These are phyloP conservation scores for Metrosideros polymorpha DNA, from an alignment of 441 rosid species.

Conservation along the genomic window DNA sequence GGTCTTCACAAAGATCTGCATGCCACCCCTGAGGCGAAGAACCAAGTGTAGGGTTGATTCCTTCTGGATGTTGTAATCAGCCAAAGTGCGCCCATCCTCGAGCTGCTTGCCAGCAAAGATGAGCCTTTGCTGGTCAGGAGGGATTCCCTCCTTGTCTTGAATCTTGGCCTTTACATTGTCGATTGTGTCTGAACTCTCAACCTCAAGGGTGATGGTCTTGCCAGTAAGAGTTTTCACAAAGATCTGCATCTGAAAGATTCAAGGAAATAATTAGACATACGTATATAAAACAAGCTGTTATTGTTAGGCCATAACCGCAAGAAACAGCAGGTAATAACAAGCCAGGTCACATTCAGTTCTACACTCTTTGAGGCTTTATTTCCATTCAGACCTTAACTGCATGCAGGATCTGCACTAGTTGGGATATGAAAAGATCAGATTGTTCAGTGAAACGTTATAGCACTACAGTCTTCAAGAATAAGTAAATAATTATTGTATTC, in stretches of 20 bases:
- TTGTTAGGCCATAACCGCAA: neutral
- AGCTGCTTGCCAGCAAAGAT: conserved; percentile 28
- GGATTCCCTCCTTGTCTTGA: conserved; percentile 30
- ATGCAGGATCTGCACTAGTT: neutral
- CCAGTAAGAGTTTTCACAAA: neutral
- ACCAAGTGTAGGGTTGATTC: conserved; percentile 21
- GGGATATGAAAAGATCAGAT: neutral
- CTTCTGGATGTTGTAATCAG: conserved; percentile 28
- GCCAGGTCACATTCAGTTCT: neutral
- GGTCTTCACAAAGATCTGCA: conserved; percentile 21
- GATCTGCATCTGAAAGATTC: neutral
- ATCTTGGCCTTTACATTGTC: conserved; percentile 28
- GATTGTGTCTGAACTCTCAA: conserved; percentile 24
- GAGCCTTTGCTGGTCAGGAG: conserved; percentile 28
- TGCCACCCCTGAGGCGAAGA: conserved; percentile 11
- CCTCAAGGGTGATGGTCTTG: conserved; percentile 24
- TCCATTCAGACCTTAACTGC: neutral
- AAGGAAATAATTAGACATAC: neutral
- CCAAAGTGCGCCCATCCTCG: conserved; percentile 24
- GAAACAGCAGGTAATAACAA: neutral
- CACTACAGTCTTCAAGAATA: fast-evolving
- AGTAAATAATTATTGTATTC: neutral
- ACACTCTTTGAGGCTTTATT: neutral
- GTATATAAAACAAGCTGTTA: fast-evolving
- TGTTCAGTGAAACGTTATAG: neutral